Base-by-base conservation (phyloP, 495 filamentous ascomycete species). In the Terfezia claveryi region DNA sequence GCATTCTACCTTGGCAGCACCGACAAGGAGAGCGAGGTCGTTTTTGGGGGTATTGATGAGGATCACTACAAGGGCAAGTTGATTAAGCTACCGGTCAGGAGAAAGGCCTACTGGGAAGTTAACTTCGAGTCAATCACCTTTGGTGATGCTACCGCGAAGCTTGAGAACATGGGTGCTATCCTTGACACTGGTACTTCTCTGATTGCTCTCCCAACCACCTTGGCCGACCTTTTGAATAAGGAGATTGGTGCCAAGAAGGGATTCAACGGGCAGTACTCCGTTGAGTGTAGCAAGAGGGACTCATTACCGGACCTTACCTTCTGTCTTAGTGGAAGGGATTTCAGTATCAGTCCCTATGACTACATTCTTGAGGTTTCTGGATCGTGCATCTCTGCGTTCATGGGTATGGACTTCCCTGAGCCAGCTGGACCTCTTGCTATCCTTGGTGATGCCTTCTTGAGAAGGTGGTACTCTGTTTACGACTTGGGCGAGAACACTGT, bases 51-150 rank as follows among this genome's bases (percentile, higher is more conserved):
- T 64, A 73, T 95, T 55, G 80, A 96, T 69, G 72, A 87, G 69
- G 71, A 72, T 64, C 85, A 85, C 73, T 96, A 86, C 75, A 80
- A 75, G 36, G 92, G 92, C 61, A 81, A 95, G 69, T 74, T 99
- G 63, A 85, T 79, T 57, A 88, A 83, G 66, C 87, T 99, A 59
- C 89, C 89, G 51, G 78, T 99, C 59, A 80, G 91, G 67, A 85
- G 92, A 65, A 95, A 95, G 81, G 92, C 92, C 41, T 99, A 99
- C 76, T 99, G 92, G 92, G 92, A 99, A 75, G 89, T 96, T 27
- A 87, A 96, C 60, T 80, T 96, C 58, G 83, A 96, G 63, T 73
- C 85, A 50, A 88, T 99, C 71, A 77, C 80, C 51, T 89, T 94
- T 58, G 92, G 91, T 57, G 75, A 84, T 16, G 74, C 78, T 56